Conservation (phyloP, 495 filamentous ascomycete genomes). For the Aspergillus conjunctus region DNA sequence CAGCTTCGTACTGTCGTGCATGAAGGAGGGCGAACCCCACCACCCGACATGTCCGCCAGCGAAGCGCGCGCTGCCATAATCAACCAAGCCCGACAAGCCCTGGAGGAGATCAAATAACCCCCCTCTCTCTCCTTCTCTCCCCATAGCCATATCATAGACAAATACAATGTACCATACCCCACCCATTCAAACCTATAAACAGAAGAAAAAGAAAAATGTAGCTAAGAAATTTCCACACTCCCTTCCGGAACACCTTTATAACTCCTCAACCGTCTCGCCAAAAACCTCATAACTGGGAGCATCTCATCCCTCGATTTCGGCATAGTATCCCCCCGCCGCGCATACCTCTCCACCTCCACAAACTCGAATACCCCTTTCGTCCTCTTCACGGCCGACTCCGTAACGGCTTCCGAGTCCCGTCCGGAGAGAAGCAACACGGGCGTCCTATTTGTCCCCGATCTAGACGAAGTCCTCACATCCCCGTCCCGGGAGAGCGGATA, state of each 20-base stretch:
- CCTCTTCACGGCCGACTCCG: slow-evolving; percentile 60
- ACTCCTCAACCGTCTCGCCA: slow-evolving; percentile 74
- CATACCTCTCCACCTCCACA: slow-evolving; percentile 77
- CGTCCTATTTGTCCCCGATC: slow-evolving; percentile 55
- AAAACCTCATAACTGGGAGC: slow-evolving; percentile 90
- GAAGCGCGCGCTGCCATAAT: slow-evolving; percentile 55
- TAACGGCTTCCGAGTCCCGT: slow-evolving; percentile 61
- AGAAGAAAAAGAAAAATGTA: not conserved
- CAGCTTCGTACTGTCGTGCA: slow-evolving; percentile 59
- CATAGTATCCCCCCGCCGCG: slow-evolving; percentile 77
- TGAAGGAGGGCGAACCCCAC: slow-evolving; percentile 41
- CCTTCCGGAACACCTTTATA: slow-evolving; percentile 62
- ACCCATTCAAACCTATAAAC: not conserved
- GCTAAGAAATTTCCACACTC: slow-evolving; percentile 55
- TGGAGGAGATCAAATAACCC: slow-evolving; percentile 46
- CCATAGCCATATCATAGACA: not conserved
- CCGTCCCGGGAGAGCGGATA: slow-evolving; percentile 51
- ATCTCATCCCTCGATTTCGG: slow-evolving; percentile 78
- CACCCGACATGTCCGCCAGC: slow-evolving; percentile 38
- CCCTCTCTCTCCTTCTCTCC: not conserved
- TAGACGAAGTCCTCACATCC: not conserved
- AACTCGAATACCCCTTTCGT: slow-evolving; percentile 69
- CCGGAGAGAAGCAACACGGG: slow-evolving; percentile 76
- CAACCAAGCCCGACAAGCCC: slow-evolving; percentile 55
- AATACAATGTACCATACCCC: slow-evolving; percentile 22